Evolutionary conservation across 1,284 basidiomycete species (phyloP), one percentile per base, ranked within the genome.

Genomic region (Trichosporon asahii): DNA sequence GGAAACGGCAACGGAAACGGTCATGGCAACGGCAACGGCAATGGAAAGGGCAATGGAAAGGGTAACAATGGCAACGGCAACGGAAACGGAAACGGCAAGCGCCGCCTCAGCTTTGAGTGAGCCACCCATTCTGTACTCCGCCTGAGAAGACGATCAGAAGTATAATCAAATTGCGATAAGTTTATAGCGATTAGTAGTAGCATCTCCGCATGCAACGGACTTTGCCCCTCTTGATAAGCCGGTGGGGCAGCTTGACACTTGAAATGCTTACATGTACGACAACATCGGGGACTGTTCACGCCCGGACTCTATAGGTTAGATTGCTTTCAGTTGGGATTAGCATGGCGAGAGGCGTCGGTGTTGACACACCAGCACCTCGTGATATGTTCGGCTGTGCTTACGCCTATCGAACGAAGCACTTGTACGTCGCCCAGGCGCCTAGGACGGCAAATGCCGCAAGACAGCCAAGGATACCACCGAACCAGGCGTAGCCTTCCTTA

Each of bases 381-480:
- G 35, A 14, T 44, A 18, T 3, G 18, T 5, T 18, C 5, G 15
- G 4, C 40, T 18, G 15, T 44, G 18, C 40, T 44, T 53, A 18
- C 21, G 21, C 29, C 18, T 66, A 66, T 37, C 64, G 53, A 14
- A 72, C 71, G 49, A 72, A 72, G 33, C 68, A 70, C 61, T 66
- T 70, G 68, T 72, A 72, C 2, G 94, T 93, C 29, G 90, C 88
- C 82, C 90, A 94, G 6, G 91, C 92, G 3, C 92, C 92, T 44
- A 94, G 81, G 46, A 91, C 70, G 2, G 92, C 94, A 80, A 96
- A 93, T 0, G 88, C 88, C 1, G 89, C 88, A 0, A 96, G 87
- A 60, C 85, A 87, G 0, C 88, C 91, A 21, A 96, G 88, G 74
- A 96, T 95, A n/a, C 90, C 89, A 25, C 87, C 84, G 80, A 96